These are phyloP conservation scores for Skeletonema menzelii DNA, from an alignment of 108 stramenopile genomes.

Conservation along the genomic window DNA sequence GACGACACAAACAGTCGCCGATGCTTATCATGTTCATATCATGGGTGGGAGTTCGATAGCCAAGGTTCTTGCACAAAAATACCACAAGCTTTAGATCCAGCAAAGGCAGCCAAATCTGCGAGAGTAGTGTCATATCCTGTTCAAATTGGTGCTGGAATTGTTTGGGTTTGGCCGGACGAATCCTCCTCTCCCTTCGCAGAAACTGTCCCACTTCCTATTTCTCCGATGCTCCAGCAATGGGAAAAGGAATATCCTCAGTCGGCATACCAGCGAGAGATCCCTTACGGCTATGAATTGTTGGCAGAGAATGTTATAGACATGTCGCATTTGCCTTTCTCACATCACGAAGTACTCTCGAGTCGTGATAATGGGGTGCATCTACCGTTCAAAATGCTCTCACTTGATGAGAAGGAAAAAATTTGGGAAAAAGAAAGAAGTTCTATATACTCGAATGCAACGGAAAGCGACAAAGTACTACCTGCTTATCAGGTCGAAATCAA, in stretches of 20 bases:
- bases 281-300: conserved; percentile 21
- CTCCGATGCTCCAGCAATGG: conserved; percentile 2
- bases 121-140: conserved; percentile 30
- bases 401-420: neutral
- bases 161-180: conserved; percentile 39
- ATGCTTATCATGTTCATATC: conserved; percentile 36
- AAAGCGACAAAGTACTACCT: conserved; percentile 9
- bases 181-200: conserved; percentile 4
- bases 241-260: neutral
- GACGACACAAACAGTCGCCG: neutral
- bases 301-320: conserved; percentile 23
- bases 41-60: conserved; percentile 43
- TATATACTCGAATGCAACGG: neutral
- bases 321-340: conserved; percentile 12
- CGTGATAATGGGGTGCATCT: conserved; percentile 7
- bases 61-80: conserved; percentile 16
- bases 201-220: conserved; percentile 17
- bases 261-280: conserved; percentile 19
- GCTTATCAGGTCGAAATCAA: conserved; percentile 5
- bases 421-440: neutral
- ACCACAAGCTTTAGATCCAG: conserved; percentile 12
- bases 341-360: conserved; percentile 6
- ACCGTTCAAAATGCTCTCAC: conserved; percentile 21
- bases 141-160: conserved; percentile 9
- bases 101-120: neutral